Evolutionary conservation across 1,284 basidiomycete genomes (phyloP).

Genomic region (Rhodotorula sp.): DNA sequence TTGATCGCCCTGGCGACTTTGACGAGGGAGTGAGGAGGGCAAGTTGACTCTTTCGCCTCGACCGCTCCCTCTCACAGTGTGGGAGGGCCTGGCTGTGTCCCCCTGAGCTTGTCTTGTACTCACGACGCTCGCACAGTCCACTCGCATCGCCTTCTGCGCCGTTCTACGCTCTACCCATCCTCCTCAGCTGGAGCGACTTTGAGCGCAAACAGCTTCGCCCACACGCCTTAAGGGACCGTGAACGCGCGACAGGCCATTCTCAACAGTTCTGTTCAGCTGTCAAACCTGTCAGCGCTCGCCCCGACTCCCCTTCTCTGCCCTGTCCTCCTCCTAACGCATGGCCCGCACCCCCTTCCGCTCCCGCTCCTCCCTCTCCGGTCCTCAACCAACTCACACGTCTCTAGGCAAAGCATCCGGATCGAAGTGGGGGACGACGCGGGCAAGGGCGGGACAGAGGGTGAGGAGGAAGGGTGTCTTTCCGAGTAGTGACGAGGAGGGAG

Average conservation of each 20-base stretch:
- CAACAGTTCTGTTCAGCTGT: too few relatives aligned
- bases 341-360: neutral
- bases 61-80: neutral
- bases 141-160: too few relatives aligned
- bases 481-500: neutral
- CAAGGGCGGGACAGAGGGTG: neutral
- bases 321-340: neutral
- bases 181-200: too few relatives aligned
- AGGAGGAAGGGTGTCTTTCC: neutral
- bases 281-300: too few relatives aligned
- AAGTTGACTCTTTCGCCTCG: neutral
- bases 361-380: slow-evolving; percentile 2
- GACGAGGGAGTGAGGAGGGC: neutral
- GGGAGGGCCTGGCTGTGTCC: neutral
- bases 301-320: neutral
- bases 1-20: neutral
- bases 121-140: too few relatives aligned
- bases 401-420: neutral
- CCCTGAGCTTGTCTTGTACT: neutral
- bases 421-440: neutral
- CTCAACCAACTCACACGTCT: neutral
- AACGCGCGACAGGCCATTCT: too few relatives aligned
- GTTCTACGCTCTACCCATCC: too few relatives aligned
- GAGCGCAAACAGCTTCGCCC: neutral
- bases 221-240: neutral